These are phyloP conservation scores for Posidonia oceanica DNA, from an alignment of 116 monocot genomes.

Conservation along the genomic window DNA sequence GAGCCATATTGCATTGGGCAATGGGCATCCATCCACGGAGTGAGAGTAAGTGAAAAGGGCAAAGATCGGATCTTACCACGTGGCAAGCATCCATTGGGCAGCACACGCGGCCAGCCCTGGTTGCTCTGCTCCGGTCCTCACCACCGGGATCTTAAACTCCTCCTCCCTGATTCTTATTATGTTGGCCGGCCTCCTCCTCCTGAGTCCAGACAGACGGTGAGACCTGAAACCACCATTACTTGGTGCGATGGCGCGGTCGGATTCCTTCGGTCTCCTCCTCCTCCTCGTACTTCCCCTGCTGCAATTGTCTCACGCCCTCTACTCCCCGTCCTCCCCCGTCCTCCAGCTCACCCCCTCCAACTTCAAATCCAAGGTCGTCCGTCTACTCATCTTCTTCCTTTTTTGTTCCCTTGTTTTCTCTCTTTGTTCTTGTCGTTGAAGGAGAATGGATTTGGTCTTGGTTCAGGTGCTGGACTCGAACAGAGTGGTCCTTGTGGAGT, in stretches of 20 bases:
- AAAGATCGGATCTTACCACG: no score
- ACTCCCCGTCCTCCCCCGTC: conserved; percentile 83
- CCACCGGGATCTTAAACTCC: no score
- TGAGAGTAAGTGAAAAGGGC: no score
- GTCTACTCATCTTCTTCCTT: background rate
- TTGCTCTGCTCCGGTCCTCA: no score
- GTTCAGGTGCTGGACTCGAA: conserved; percentile 73
- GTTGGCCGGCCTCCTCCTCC: no score
- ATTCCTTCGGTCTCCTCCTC: background rate
- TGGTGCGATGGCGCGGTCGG: conserved; percentile 11
- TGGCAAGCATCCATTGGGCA: no score
- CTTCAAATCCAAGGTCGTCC: conserved; percentile 90
- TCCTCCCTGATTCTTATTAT: no score
- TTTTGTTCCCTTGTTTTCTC: background rate
- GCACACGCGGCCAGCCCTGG: no score
- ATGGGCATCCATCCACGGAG: no score
- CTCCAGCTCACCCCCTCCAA: conserved; percentile 82
- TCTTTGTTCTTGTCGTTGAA: background rate
- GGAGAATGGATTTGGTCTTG: background rate
- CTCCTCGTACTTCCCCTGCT: conserved; percentile 13
- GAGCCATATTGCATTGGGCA: no score
- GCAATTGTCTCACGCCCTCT: conserved; percentile 36
- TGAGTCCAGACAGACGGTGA: background rate
- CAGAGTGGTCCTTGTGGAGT: conserved; percentile 87
- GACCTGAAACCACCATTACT: background rate